Conservation (phyloP, 75 land plant species). For the Selaginella moellendorffii region DNA sequence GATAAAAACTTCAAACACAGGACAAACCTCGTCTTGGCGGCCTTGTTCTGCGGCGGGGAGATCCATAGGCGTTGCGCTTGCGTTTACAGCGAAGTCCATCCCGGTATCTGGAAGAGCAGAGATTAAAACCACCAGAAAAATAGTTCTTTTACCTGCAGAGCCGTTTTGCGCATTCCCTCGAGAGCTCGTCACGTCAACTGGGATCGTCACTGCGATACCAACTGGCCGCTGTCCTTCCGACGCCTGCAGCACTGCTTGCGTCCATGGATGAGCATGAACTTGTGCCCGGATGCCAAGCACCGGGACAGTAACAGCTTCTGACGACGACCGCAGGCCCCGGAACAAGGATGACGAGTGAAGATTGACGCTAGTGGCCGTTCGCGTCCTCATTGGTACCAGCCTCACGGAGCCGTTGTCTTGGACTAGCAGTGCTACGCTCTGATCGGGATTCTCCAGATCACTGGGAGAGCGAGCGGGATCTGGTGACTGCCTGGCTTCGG, state of each 20-base stretch:
- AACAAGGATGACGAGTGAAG: background rate
- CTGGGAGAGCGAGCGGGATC: background rate
- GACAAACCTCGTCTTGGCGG: background rate
- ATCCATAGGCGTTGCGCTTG: background rate
- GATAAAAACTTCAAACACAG: background rate
- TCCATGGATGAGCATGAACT: constrained; percentile 9
- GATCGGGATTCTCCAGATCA: background rate
- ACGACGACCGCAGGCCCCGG: background rate
- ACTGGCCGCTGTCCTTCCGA: constrained; percentile 9
- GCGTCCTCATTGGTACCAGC: background rate
- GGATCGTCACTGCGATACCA: constrained; percentile 4
- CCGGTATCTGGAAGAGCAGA: background rate
- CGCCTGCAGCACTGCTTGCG: constrained; percentile 6
- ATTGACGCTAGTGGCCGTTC: background rate
- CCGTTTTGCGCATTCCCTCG: constrained; percentile 7
- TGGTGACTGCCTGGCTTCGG: background rate
- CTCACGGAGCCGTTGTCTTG: background rate
- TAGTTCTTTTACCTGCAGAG: too few relatives aligned
- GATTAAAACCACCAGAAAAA: background rate
- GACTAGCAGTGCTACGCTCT: background rate
- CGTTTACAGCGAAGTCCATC: background rate
- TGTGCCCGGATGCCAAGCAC: constrained; percentile 3
- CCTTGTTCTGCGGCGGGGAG: background rate
- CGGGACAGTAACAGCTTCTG: background rate
- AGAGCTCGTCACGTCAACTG: background rate